phyloP scores from a whole-genome alignment of 2,329 filamentous ascomycete species.

The Neonectria hederae region DNA sequence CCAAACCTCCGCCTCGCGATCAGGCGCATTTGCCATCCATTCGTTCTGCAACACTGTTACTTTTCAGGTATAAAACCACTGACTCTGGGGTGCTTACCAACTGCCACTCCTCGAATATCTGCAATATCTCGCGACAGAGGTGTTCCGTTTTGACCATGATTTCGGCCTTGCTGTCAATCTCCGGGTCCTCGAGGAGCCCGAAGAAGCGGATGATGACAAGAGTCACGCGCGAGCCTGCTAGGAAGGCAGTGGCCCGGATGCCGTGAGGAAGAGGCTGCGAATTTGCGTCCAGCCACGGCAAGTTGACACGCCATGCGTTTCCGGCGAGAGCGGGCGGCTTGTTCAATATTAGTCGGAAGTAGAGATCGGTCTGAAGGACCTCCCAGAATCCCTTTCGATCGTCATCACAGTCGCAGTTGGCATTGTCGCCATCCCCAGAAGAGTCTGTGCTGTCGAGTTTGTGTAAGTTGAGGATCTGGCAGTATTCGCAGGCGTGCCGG shows the following conservation, averaged over 20 bases:
- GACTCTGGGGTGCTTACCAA: constrained; percentile 26
- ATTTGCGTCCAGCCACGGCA: constrained; percentile 44
- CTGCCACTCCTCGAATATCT: constrained; percentile 43
- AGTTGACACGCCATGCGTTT: constrained; percentile 45
- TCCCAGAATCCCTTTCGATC: constrained; percentile 47
- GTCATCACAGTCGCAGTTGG: constrained; percentile 31
- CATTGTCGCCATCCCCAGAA: constrained; percentile 13
- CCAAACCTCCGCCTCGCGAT: constrained; percentile 40
- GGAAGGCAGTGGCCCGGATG: constrained; percentile 39
- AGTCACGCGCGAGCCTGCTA: constrained; percentile 43
- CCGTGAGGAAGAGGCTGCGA: constrained; percentile 33
- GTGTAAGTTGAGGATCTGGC: constrained; percentile 44
- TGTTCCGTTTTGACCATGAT: constrained; percentile 41
- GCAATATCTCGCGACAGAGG: constrained; percentile 41
- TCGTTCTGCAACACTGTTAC: constrained; percentile 30
- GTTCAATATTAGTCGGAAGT: constrained; percentile 44
- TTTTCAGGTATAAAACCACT: rapidly evolving
- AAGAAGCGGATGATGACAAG: constrained; percentile 45
- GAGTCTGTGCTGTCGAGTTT: constrained; percentile 42
- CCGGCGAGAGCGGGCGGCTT: constrained; percentile 42
- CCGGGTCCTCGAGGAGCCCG: constrained; percentile 39
- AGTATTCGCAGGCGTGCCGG: constrained; percentile 44
- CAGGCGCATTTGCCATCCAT: constrained; percentile 33
- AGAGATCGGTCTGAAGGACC: constrained; percentile 46
- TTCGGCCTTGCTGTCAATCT: constrained; percentile 30